Conservation (phyloP, 495 filamentous ascomycete genomes). For the Talaromyces stipitatus region DNA sequence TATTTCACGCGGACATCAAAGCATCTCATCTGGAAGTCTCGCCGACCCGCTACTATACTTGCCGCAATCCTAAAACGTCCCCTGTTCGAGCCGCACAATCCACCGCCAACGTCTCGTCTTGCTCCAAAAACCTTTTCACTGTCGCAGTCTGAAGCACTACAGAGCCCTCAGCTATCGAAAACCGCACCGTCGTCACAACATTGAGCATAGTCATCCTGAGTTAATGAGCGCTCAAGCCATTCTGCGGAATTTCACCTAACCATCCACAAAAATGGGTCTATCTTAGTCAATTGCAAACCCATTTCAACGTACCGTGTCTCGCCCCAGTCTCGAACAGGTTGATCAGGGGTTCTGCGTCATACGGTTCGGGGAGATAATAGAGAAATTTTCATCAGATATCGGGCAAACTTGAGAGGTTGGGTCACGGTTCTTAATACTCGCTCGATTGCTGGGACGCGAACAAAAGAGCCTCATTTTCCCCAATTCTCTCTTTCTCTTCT, state of each 20-base stretch:
- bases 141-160: not conserved
- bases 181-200: too few relatives aligned
- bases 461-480: not conserved
- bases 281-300: not conserved
- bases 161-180: not conserved
- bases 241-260: not conserved
- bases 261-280: conserved; percentile 1
- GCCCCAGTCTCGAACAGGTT: not conserved
- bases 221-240: not conserved
- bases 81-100: not conserved
- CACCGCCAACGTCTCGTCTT: not conserved
- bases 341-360: not conserved
- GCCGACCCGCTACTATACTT: not conserved
- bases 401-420: not conserved
- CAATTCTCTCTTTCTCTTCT: not conserved
- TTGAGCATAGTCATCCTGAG: not conserved
- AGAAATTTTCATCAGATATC: too few relatives aligned
- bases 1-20: not conserved
- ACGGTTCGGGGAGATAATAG: not conserved
- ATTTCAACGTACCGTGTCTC: not conserved
- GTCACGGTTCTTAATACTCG: not conserved
- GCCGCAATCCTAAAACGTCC: not conserved
- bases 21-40: too few relatives aligned
- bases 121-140: not conserved
- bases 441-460: not conserved